A percentile compares a stretch with the other conserved stretches of the same genome.
Conservation (phyloP, 176 grass and related monocot species). For the Oropetium thomaeum region DNA sequence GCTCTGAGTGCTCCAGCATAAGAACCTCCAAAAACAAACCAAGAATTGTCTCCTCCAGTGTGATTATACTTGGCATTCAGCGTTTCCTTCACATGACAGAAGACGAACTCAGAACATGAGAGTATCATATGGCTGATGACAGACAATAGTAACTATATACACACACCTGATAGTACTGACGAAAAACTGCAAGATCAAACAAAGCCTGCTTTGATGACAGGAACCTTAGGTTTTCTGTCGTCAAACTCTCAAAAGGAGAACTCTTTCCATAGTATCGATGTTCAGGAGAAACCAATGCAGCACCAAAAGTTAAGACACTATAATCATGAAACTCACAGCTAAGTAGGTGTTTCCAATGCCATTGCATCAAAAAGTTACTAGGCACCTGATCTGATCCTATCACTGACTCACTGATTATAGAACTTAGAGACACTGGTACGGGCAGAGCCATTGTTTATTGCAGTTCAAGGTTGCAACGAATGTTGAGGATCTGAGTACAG, state of each 20-base stretch:
- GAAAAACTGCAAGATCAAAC: slow-evolving; percentile 89
- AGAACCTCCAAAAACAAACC: slow-evolving; percentile 93
- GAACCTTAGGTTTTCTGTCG: slow-evolving; percentile 70
- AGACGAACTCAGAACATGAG: slow-evolving; percentile 21
- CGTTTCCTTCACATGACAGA: slow-evolving; percentile 58
- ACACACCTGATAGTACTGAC: slow-evolving; percentile 85
- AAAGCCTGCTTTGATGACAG: slow-evolving; percentile 96
- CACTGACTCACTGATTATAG: not conserved
- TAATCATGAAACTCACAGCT: no score
- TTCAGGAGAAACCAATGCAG: slow-evolving; percentile 81
- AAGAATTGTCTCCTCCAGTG: slow-evolving; percentile 57
- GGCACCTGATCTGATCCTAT: not conserved
- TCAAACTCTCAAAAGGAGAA: slow-evolving; percentile 77
- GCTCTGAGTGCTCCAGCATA: slow-evolving; percentile 93
- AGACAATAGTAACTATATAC: not conserved
- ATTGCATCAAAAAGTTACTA: slow-evolving; percentile 3
- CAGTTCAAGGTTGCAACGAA: not conserved
- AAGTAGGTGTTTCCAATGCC: no score
- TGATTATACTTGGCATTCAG: slow-evolving; percentile 78
- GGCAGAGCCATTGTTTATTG: not conserved
- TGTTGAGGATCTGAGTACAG: not conserved
- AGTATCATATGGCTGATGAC: no score
- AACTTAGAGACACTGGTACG: not conserved
- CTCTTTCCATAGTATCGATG: slow-evolving; percentile 97
- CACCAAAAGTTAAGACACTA: slow-evolving; percentile 97